Conservation (phyloP, 2,329 filamentous ascomycete species). For the Fusarium pseudoanthophilum region DNA sequence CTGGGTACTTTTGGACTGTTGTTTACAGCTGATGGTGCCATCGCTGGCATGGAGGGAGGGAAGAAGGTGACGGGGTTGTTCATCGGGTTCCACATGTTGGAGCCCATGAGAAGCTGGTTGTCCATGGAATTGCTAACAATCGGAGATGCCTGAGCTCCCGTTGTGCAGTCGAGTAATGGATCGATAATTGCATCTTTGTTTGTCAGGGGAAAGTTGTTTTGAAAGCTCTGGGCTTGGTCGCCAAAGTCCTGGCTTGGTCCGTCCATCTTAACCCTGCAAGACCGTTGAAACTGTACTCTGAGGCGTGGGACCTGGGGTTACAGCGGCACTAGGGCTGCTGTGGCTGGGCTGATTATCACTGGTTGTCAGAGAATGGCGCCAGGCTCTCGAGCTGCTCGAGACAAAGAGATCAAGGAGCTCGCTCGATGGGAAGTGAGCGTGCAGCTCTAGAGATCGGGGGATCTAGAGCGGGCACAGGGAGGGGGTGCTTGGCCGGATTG, state of each 20-base stretch:
- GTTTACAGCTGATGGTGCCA: not conserved
- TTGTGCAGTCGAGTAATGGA: constrained; percentile 25
- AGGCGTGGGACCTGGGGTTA: not conserved
- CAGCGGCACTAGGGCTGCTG: not conserved
- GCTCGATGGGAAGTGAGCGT: constrained; percentile 3
- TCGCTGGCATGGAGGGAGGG: not conserved
- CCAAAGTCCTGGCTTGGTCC: not conserved
- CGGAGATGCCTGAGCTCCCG: not conserved
- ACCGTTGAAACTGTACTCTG: not conserved
- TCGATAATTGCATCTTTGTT: constrained; percentile 27
- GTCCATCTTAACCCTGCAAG: constrained; percentile 19
- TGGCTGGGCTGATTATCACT: not conserved
- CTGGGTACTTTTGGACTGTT: constrained; percentile 9
- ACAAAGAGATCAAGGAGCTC: not conserved
- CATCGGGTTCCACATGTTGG: constrained; percentile 21
- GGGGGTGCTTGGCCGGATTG: constrained; percentile 3
- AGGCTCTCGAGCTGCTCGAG: not conserved
- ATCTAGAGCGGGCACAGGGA: not conserved
- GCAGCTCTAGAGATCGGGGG: not conserved
- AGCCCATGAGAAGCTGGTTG: constrained; percentile 1
- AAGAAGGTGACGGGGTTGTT: not conserved
- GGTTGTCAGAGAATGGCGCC: not conserved
- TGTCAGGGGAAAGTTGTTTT: not conserved
- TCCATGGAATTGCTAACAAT: not conserved
- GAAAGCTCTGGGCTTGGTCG: not conserved